A percentile compares a stretch with the other conserved stretches of the same genome.
phyloP scores from a whole-genome alignment of 371 early-diverging fungal species.

The Rhizomucor pusillus region DNA sequence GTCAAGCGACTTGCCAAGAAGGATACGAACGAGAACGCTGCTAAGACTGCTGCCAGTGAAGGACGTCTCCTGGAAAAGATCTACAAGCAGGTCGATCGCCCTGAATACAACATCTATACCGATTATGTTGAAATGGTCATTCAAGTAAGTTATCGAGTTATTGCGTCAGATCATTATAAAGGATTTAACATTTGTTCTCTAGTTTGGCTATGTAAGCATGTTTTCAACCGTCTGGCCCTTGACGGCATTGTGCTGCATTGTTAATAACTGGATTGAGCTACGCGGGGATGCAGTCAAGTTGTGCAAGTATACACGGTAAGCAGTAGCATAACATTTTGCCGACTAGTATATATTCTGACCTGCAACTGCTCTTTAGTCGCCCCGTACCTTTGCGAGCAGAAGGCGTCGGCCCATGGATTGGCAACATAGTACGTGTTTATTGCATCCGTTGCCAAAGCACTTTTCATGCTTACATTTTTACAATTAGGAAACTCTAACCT shows the following conservation, averaged over 20 bases:
- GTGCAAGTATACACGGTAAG: conserved; percentile 66
- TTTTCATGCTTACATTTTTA: neutral
- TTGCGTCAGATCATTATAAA: neutral
- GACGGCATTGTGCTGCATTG: conserved; percentile 72
- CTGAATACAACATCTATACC: conserved; percentile 78
- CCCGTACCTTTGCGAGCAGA: conserved; percentile 79
- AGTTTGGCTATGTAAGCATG: conserved; percentile 86
- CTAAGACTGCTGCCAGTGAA: conserved; percentile 16
- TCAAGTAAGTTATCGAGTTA: conserved; percentile 50
- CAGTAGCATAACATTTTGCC: no score
- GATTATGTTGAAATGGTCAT: conserved; percentile 93
- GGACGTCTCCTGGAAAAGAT: conserved; percentile 46
- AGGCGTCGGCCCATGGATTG: conserved; percentile 85
- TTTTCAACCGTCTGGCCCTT: conserved; percentile 86
- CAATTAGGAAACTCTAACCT: conserved; percentile 41
- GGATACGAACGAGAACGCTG: conserved; percentile 11
- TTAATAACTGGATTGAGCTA: conserved; percentile 89
- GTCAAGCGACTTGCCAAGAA: conserved; percentile 31
- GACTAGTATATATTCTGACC: no score
- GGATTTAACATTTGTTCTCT: neutral
- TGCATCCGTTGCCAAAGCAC: neutral
- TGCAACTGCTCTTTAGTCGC: conserved; percentile 53
- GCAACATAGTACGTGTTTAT: conserved; percentile 50
- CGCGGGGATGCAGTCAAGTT: conserved; percentile 88
- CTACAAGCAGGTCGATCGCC: conserved; percentile 53